Evolutionary conservation across 2,329 filamentous ascomycete species (phyloP), one percentile per base, ranked within the genome.

Genomic region (Plenodomus tracheiphilus): DNA sequence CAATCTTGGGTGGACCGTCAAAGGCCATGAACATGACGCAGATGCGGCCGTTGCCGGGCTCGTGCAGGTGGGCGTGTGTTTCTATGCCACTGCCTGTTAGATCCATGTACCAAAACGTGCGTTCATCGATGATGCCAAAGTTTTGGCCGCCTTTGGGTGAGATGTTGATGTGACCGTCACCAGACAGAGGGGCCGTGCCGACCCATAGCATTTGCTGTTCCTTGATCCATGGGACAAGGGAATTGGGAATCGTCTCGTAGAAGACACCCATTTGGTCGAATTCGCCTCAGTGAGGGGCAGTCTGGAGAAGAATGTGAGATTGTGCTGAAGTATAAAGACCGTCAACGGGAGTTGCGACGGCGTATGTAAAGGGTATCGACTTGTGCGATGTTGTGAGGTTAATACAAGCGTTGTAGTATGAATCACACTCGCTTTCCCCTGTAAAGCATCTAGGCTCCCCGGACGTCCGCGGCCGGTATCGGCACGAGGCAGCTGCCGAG

Each of bases 151-250:
- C 75, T 57, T 78, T 78, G 2, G 75, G 75, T 0, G 73, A 76
- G 53, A 77, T 68, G 52, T 78, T 78, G 54, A 78, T 74, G 58
- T 78, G 75, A 18, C 75, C 75, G 3, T 55, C 30, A 18, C 52
- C 56, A 3, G 72, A 68, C 5, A 78, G 68, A 1, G 75, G 75
- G 0, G 75, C 74, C 0, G 74, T 74, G 37, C 68, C 73, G 9
- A 77, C 74, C 62, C 69, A 75, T 39, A 78, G 66, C 64, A 76
- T 68, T 37, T 76, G 70, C 42, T 78, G 75, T n/a, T 70, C 59
- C 1, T 72, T 59, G 46, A 77, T 75, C 75, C 75, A 78, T 59
- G 65, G 53, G 20, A 64, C 62, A 21, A 75, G 62, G 37, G 64
- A 67, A 22, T 66, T 41, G 0, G 74, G 74, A 11, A 77, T 76